Evolutionary conservation across 2,329 filamentous ascomycete genomes (phyloP).

Genomic region (Phialophora chinensis): DNA sequence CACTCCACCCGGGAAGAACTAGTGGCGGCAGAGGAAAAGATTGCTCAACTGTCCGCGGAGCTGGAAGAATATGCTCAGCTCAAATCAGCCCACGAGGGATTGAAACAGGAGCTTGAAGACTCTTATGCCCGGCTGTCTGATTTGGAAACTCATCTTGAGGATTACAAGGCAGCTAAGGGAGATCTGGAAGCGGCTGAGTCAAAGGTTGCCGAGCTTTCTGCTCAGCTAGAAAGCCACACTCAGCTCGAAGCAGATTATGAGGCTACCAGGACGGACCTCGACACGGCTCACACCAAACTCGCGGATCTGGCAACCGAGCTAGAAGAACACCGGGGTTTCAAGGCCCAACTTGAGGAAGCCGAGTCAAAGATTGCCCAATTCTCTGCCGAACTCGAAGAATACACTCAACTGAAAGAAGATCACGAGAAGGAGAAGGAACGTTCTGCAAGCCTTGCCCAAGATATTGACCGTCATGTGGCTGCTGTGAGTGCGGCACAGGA

Average conservation of each 20-base stretch:
- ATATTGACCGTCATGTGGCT: constrained; percentile 16
- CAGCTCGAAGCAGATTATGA: constrained; percentile 18
- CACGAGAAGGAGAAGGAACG: constrained; percentile 12
- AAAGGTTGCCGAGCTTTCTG: constrained; percentile 26
- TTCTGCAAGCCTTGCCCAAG: constrained; percentile 10
- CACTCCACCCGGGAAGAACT: background rate
- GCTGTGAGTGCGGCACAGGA: constrained; percentile 19
- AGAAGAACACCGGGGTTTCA: constrained; percentile 12
- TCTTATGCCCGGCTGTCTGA: constrained; percentile 26
- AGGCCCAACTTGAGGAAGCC: constrained; percentile 21
- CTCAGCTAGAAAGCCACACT: constrained; percentile 17
- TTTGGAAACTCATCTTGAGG: constrained; percentile 21
- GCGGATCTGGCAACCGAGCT: constrained; percentile 21
- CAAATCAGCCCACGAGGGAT: constrained; percentile 3
- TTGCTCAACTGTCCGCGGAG: constrained; percentile 5
- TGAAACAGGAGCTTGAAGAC: constrained; percentile 20
- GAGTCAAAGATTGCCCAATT: constrained; percentile 27
- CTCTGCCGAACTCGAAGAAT: constrained; percentile 22
- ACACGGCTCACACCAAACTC: constrained; percentile 23
- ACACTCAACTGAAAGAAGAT: constrained; percentile 19
- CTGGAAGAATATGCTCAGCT: constrained; percentile 11
- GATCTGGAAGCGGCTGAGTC: constrained; percentile 19
- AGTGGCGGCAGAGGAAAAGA: constrained; percentile 1
- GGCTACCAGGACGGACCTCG: constrained; percentile 21
- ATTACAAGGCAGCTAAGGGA: constrained; percentile 9